Base-by-base conservation (phyloP, 2,329 filamentous ascomycete genomes). In the Nigrograna mackinnonii region DNA sequence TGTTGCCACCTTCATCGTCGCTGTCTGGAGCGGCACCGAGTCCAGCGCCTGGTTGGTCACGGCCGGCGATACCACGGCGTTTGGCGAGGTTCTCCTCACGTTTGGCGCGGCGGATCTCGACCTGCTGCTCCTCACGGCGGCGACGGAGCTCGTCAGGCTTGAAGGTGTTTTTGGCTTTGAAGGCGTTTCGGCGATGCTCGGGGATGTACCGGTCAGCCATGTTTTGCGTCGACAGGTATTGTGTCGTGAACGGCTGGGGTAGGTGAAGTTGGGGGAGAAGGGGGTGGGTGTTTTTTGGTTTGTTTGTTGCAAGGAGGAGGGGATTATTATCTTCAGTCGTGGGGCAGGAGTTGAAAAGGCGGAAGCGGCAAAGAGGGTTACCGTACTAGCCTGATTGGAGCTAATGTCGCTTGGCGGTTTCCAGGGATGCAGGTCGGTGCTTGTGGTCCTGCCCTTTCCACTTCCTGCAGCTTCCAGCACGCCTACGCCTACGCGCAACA, bases 191-290 rank as follows among this genome's bases (percentile, higher is more conserved):
- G 73, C 94, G 91, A 80, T 99, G 94, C 79, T 99, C 94, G 72
- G 94, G 94, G 68, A 99, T 99, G 79, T 96, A 99, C 67, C 94
- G 89, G 74, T 99, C 94, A 73, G 94, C 88, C 94, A 99, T 99
- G 77, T 63, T 85, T 63, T 67, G 57, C 54, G 53, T 49, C 52
- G 20, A n/a, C 34, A 36, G 20, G 31, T 13, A 9, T 12, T 9
- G 31, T 36, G 34, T 36, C 19, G 16, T 33, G 31, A 33, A 33
- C 18, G 31, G 20, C 35, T 19, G 40, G 45, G 45, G 32, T 20
- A 46, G 42, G 55, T 45, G 55, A 37, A 44, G 55, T 46, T 53
- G 37, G 47, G 31, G 35, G 39, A 28, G 46, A 44, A 39, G 41
- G 48, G 39, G 44, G 43, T 33, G 31, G 45, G 22, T 36, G 34